Base-by-base conservation (phyloP, 2,329 filamentous ascomycete genomes). In the Fusarium albidum region DNA sequence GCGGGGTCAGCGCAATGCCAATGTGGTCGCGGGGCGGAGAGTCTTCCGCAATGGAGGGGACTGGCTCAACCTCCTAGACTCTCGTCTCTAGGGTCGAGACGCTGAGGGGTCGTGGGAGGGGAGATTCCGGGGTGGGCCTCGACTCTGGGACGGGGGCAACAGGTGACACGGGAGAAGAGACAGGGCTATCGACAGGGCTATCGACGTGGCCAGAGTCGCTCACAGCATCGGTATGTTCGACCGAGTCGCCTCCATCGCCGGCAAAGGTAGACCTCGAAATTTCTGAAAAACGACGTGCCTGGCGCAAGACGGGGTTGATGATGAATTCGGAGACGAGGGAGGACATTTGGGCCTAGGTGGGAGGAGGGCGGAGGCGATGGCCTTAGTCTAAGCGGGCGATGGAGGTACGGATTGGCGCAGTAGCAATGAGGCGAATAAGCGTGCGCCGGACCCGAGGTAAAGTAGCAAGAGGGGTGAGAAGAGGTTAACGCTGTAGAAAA, bases 271-370 rank as follows among this genome's bases (percentile, higher is more conserved):
- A 68, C 49, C 75, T 71, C 26, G 76, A 78, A 53, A 77, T 77
- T 64, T 78, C 77, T 41, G 86, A 87, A 67, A 88, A 82, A 59
- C 84, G 83, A 57, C 84, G 83, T 65, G 85, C 85, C 73, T 88
- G 85, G 69, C 85, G 83, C 63, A 88, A 73, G 65, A 88, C 84
- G 52, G 86, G 85, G 57, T 86, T 86, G 71, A 88, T 85, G 64
- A 88, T 75, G 69, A 86, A 87, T 55, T 87, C 82, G 67, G 84
- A 82, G 47, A 88, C 84, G 66, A 87, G 75, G 63, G 80, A 85
- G 71, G 82, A 80, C 85, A 88, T 88, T 67, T 64, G 63, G 57
- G 52, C 38, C 49, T 56, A 55, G 33, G 46, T 57, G 48, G 35
- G 60, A 56, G 56, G 38, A 47, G 57, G 33, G 46, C 58, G 48